Evolutionary conservation across 192 early-diverging fungal species (phyloP).

Genomic region (Helicostylum pulchrum): DNA sequence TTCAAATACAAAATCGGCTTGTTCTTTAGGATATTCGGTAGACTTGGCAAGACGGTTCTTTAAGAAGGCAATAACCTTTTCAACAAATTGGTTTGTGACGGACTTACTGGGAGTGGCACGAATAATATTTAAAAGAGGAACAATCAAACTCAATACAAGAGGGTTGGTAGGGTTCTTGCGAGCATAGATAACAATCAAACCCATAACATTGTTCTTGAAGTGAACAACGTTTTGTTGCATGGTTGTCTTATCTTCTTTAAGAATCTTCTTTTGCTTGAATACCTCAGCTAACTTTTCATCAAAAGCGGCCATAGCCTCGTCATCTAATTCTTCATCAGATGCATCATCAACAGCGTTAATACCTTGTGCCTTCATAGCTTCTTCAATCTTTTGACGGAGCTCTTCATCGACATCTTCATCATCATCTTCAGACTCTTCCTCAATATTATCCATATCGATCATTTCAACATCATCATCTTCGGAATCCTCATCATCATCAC

Average conservation of each 20-base stretch:
- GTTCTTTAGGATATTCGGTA: slow-evolving; percentile 59
- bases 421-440: slow-evolving; percentile 35
- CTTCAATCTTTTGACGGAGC: slow-evolving; percentile 65
- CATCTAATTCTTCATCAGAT: slow-evolving; percentile 40
- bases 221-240: slow-evolving; percentile 76
- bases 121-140: slow-evolving; percentile 65
- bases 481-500: slow-evolving; percentile 46
- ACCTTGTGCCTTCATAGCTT: slow-evolving; percentile 61
- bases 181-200: slow-evolving; percentile 77
- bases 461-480: slow-evolving; percentile 42
- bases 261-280: slow-evolving; percentile 78
- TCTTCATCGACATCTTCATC: slow-evolving; percentile 68
- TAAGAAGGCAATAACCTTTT: slow-evolving; percentile 65
- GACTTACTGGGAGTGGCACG: slow-evolving; percentile 49
- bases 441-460: slow-evolving; percentile 19
- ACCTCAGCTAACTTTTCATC: slow-evolving; percentile 93
- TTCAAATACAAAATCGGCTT: slow-evolving; percentile 54
- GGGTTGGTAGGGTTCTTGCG: slow-evolving; percentile 62
- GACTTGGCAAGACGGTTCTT: slow-evolving; percentile 58
- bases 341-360: slow-evolving; percentile 54
- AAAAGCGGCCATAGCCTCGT: slow-evolving; percentile 57
- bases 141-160: slow-evolving; percentile 69
- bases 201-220: slow-evolving; percentile 88
- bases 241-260: slow-evolving; percentile 77
- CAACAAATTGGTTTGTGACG: slow-evolving; percentile 61